These are phyloP conservation scores for Leccinellum rugosiceps DNA, from an alignment of 768 basidiomycete species.

Conservation along the genomic window DNA sequence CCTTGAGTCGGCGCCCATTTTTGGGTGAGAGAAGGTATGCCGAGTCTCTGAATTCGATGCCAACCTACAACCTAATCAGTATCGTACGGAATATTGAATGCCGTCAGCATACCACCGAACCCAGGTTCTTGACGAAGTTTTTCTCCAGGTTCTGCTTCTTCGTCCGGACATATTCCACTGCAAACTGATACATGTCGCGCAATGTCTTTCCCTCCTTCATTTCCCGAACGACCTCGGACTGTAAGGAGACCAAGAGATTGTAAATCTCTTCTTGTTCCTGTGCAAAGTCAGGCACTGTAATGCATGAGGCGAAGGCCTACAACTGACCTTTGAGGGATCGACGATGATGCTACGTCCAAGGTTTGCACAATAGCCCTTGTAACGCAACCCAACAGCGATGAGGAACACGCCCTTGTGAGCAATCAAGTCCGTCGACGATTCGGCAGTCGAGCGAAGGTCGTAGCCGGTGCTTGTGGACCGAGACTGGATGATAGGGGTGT, in stretches of 20 bases:
- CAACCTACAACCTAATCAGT: slow-evolving; percentile 57
- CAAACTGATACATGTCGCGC: slow-evolving; percentile 81
- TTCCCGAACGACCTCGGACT: slow-evolving; percentile 67
- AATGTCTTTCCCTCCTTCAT: slow-evolving; percentile 77
- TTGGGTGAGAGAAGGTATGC: slow-evolving; percentile 80
- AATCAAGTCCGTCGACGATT: slow-evolving; percentile 80
- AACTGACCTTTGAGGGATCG: slow-evolving; percentile 78
- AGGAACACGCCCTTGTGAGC: slow-evolving; percentile 87
- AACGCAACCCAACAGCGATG: slow-evolving; percentile 83
- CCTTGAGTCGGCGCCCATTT: slow-evolving; percentile 64
- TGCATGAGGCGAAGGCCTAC: neutral
- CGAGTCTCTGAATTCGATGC: slow-evolving; percentile 92
- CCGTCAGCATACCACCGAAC: slow-evolving; percentile 68
- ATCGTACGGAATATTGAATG: neutral
- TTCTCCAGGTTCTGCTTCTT: slow-evolving; percentile 83
- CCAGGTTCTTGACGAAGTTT: slow-evolving; percentile 83
- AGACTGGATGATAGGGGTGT: slow-evolving; percentile 94
- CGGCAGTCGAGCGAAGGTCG: slow-evolving; percentile 83
- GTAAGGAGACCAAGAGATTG: slow-evolving; percentile 70
- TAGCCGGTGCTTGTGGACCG: slow-evolving; percentile 80
- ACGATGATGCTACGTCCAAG: slow-evolving; percentile 94
- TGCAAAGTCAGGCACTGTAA: neutral
- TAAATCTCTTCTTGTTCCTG: slow-evolving; percentile 94
- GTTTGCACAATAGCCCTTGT: slow-evolving; percentile 91
- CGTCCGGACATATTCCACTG: slow-evolving; percentile 63